Percentiles rank a stretch among this genome's conserved stretches.
Conservation (phyloP, 2,329 filamentous ascomycete genomes). For the Claviceps digitariae region DNA sequence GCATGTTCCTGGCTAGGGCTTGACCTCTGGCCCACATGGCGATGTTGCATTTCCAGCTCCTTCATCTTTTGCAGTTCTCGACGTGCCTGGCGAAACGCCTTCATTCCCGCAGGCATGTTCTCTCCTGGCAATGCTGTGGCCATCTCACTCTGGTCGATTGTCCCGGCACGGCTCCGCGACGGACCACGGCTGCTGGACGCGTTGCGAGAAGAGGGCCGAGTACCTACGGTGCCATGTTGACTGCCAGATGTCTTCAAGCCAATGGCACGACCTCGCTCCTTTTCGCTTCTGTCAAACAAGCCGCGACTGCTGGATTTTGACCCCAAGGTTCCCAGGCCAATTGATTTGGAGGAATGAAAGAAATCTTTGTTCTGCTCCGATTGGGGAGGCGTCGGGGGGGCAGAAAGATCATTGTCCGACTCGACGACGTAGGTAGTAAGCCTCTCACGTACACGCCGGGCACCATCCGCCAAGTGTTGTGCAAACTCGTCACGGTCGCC, state of each 20-base stretch:
- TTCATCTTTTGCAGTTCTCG: slow-evolving; percentile 43
- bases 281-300: slow-evolving; percentile 34
- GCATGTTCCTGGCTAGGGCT: slow-evolving; percentile 11
- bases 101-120: slow-evolving; percentile 35
- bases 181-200: slow-evolving; percentile 9
- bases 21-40: slow-evolving; percentile 16
- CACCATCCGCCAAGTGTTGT: slow-evolving; percentile 55
- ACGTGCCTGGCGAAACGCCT: slow-evolving; percentile 43
- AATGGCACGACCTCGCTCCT: slow-evolving; percentile 33
- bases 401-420: slow-evolving; percentile 33
- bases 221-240: slow-evolving; percentile 27
- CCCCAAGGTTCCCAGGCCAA: slow-evolving; percentile 50
- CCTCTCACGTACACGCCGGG: slow-evolving; percentile 58
- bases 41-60: slow-evolving; percentile 35
- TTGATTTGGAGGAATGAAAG: slow-evolving; percentile 26
- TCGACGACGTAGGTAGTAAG: slow-evolving; percentile 57
- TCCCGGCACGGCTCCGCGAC: not conserved
- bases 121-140: slow-evolving; percentile 23
- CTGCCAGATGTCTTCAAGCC: slow-evolving; percentile 49
- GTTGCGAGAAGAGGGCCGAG: slow-evolving; percentile 26
- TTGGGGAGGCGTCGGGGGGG: slow-evolving; percentile 18
- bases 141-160: not conserved
- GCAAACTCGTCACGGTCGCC: slow-evolving; percentile 57
- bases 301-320: slow-evolving; percentile 57
- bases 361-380: slow-evolving; percentile 22